Base-by-base conservation (phyloP, 495 filamentous ascomycete genomes). In the Penicillium maclennaniae region DNA sequence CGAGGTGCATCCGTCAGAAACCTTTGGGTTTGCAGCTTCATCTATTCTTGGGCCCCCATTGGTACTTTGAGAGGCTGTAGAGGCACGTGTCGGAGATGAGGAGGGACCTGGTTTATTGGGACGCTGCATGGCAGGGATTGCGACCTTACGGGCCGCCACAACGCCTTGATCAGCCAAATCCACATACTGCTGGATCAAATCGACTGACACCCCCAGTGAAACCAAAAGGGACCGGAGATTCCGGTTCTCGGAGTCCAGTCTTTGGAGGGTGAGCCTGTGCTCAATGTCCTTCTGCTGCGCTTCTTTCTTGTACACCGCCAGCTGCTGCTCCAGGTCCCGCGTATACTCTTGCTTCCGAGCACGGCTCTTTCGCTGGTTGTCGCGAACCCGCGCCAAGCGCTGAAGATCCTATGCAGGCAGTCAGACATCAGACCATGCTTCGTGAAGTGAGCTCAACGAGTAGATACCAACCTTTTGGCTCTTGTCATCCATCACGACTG, bases 291-390 rank as follows among this genome's bases (percentile, higher is more conserved):
- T 67, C 16, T 59, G 62, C 14, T 66, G 64, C 6, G 60, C 55
- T 45, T 70, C 49, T 45, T 69, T 59, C 61, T 91, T 83, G 56
- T 74, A 85, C 7, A 69, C 54, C n/a, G 78, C 77, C 42, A 89
- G 63, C 50, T 80, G 83, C 39, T 77, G 63, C 62, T 93, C 89
- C 26, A 93, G 73, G 20, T 87, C 83, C 31, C 80, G 71, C 17
- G 89, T 67, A 63, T 95, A 88, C 62, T 91, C 85, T 69, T 88
- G 90, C 53, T 82, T 82, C 20, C 85, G 76, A 12, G 88, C 87
- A 21, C 89, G 83, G 43, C 86, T 90, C 36, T 84, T 86, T 40
- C 89, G 81, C 61, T 93, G 89, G 65, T 93, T 93, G 43, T 92
- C 87, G n/a, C 89, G 79, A 43, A 76, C 62, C n/a, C 73, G 69